phyloP scores from a whole-genome alignment of 2,329 filamentous ascomycete genomes.

The Xylariales sp. region DNA sequence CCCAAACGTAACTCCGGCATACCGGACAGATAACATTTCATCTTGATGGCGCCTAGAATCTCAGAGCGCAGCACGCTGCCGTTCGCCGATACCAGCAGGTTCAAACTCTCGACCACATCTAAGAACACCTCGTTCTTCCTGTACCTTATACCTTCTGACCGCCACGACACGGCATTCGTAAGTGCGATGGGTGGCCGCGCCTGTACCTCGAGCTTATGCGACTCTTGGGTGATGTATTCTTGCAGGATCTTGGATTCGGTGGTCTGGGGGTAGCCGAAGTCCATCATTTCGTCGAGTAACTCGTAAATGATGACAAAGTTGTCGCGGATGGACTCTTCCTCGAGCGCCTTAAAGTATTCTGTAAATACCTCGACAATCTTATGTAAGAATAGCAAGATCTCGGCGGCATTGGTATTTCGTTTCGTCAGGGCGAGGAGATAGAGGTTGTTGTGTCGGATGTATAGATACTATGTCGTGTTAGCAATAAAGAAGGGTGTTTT shows the following conservation, averaged over 20 bases:
- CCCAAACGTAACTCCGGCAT: constrained; percentile 97
- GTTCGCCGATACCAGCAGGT: constrained; percentile 91
- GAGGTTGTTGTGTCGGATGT: constrained; percentile 99
- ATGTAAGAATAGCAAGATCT: constrained; percentile 97
- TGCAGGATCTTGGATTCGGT: constrained; percentile 98
- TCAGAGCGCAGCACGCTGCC: constrained; percentile 96
- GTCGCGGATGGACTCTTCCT: constrained; percentile 98
- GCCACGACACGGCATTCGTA: constrained; percentile 97
- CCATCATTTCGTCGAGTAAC: constrained; percentile 99
- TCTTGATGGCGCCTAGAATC: constrained; percentile 96
- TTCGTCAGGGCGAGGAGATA: constrained; percentile 98
- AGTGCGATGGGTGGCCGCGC: constrained; percentile 96
- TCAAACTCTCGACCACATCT: constrained; percentile 95
- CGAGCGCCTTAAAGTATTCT: constrained; percentile 98
- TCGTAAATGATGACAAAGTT: constrained; percentile 99
- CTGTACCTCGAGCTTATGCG: constrained; percentile 97
- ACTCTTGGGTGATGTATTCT: constrained; percentile 99
- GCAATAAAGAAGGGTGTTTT: constrained; percentile 11
- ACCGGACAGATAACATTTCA: constrained; percentile 99
- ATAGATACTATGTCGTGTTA: constrained; percentile 79
- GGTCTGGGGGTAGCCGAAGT: constrained; percentile 98
- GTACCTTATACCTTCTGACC: constrained; percentile 97
- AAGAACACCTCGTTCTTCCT: constrained; percentile 99
- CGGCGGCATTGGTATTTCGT: constrained; percentile 98
- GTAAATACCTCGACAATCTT: constrained; percentile 99